Conservation (phyloP, 176 grass and related monocot genomes). For the Microstegium vimineum region DNA sequence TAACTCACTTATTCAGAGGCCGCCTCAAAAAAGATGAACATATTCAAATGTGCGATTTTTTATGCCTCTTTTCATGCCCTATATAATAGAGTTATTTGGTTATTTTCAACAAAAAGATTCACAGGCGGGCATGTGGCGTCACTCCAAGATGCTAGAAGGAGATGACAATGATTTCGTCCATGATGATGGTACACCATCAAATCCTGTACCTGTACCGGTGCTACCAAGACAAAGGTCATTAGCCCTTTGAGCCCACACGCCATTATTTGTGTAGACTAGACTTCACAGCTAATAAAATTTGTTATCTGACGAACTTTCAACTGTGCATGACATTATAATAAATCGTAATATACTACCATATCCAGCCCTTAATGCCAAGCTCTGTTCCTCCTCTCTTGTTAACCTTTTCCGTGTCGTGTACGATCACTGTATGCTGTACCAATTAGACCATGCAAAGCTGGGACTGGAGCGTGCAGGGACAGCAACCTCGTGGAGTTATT, state of each 20-base stretch:
- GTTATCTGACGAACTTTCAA: slow-evolving; percentile 6
- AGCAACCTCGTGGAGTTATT: slow-evolving; percentile 7
- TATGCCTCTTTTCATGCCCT: neutral
- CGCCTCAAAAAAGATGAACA: neutral
- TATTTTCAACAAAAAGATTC: slow-evolving; percentile 9
- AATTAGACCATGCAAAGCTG: slow-evolving; percentile 1
- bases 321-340: neutral
- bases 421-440: neutral
- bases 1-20: too few species aligned
- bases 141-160: neutral
- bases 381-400: neutral
- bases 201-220: neutral
- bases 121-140: neutral
- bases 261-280: neutral
- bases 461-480: neutral
- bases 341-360: neutral
- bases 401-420: neutral
- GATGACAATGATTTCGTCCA: slow-evolving; percentile 22
- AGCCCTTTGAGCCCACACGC: slow-evolving; percentile 1
- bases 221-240: neutral
- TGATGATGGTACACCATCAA: neutral
- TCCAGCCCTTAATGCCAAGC: neutral
- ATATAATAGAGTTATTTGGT: neutral
- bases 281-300: neutral
- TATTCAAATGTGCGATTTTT: neutral